Evolutionary conservation across 371 early-diverging fungal genomes (phyloP), one percentile per base, ranked within the genome.

Genomic region (Thermomucor indicae-seudaticae): DNA sequence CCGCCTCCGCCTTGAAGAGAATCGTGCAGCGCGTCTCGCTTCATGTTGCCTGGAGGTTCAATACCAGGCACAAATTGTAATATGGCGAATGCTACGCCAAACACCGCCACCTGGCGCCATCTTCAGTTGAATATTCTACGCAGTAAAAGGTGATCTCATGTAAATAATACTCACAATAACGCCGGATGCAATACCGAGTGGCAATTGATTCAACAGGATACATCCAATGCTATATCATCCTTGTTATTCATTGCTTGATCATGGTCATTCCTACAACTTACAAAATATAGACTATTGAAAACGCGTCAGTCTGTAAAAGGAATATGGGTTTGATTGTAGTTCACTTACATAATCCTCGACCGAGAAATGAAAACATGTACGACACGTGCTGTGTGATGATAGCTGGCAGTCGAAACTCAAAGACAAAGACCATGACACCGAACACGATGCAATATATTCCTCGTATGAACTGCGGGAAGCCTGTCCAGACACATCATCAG

Each of bases 391-490:
- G 70, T 3, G 60, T 58, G 24, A 72, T 50, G 0, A 58, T 14
- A 11, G 50, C 41, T 25, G 73, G 73, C 22, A 72, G 30, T 34
- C 67, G 60, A 38, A 72, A 72, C 35, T 72, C 73, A 43, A 72
- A 72, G 10, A 72, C 6, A 16, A 55, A 49, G 11, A 65, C 65
- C 51, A 72, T 65, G 10, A 69, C 50, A 45, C 73, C 73, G 48
- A 72, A 67, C 0, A 69, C 35, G 57, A 71, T 64, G 49, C 64
- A 64, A 47, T 62, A 72, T 17, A 72, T 72, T 22, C 72, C 72
- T 39, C 65, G 72, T 28, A 72, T 65, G 41, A 72, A 67, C 23
- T 67, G 60, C 2, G 72, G 72, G 32, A 72, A 72, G 8, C 68
- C 70, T 70, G 39, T 22, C 19, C 3, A 43, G 11, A 20, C 19